phyloP scores from a whole-genome alignment of 768 basidiomycete species.

The Favolaschia claudopus region DNA sequence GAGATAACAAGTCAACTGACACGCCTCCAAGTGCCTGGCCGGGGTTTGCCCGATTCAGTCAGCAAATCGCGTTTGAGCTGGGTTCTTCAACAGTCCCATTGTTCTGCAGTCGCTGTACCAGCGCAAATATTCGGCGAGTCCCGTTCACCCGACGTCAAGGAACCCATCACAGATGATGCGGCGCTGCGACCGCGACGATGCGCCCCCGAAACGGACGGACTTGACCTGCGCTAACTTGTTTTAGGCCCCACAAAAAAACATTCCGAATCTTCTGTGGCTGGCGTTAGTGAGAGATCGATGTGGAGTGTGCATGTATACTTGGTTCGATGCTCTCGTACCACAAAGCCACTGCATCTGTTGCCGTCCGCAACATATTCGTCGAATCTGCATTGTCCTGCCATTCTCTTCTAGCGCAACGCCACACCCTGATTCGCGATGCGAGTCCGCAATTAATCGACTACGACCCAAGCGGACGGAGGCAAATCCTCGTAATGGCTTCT shows the following conservation, averaged over 20 bases:
- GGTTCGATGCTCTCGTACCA: too few species aligned
- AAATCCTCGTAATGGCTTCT: conserved; percentile 7
- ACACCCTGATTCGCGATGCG: too few species aligned
- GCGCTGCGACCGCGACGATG: too few species aligned
- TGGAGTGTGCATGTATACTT: not conserved
- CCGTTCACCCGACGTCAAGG: not conserved
- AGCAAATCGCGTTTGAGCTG: not conserved
- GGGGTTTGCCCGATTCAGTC: conserved; percentile 7
- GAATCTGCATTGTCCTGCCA: too few species aligned
- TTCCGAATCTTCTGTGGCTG: not conserved
- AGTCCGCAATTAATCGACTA: too few species aligned
- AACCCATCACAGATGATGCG: too few species aligned
- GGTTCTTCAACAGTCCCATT: not conserved
- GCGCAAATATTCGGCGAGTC: not conserved
- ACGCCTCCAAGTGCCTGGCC: not conserved
- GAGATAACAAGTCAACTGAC: conserved; percentile 10
- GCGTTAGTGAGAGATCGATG: not conserved
- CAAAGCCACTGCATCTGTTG: too few species aligned
- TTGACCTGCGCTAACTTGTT: conserved; percentile 8
- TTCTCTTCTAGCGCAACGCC: too few species aligned
- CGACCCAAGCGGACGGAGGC: not conserved
- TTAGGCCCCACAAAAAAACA: not conserved
- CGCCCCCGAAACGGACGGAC: too few species aligned
- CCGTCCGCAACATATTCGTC: conserved; percentile 3
- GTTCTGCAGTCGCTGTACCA: not conserved